These are phyloP conservation scores for Jasminum sambac DNA, from an alignment of 257 asterid species.

Conservation along the genomic window DNA sequence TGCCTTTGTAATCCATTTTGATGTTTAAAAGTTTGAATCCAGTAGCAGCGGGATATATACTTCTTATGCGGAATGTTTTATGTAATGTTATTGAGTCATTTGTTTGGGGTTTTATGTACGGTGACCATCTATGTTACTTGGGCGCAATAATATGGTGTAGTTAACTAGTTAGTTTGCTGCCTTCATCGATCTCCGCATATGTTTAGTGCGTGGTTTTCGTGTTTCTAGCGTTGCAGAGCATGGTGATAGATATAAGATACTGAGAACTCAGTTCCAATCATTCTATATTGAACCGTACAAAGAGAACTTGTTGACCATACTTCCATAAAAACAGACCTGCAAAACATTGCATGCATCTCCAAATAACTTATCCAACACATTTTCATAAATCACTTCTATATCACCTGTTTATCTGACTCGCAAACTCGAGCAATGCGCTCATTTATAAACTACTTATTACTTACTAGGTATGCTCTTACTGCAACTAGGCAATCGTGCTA, in stretches of 20 bases:
- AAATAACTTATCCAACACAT: too few species aligned
- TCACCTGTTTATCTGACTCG: too few species aligned
- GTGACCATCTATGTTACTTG: conserved; percentile 16
- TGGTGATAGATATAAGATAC: background rate
- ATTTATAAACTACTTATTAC: too few species aligned
- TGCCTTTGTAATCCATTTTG: conserved; percentile 11
- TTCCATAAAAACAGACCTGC: too few species aligned
- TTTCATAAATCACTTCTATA: too few species aligned
- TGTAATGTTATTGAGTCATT: conserved; percentile 20
- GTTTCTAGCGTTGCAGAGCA: background rate
- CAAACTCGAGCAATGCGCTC: too few species aligned
- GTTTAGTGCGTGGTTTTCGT: background rate
- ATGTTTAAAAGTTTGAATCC: conserved; percentile 4
- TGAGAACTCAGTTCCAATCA: background rate
- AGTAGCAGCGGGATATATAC: conserved; percentile 11
- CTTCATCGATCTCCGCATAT: background rate
- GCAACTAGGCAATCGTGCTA: too few species aligned
- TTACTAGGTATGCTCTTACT: too few species aligned
- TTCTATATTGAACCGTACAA: too few species aligned
- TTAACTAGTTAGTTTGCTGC: background rate
- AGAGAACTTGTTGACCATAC: too few species aligned
- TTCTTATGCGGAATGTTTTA: conserved; percentile 22
- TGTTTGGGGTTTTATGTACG: conserved; percentile 27
- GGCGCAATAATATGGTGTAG: conserved; percentile 33
- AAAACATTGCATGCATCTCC: too few species aligned